phyloP scores from a whole-genome alignment of 2,329 filamentous ascomycete genomes.

The Claviceps quebecensis region DNA sequence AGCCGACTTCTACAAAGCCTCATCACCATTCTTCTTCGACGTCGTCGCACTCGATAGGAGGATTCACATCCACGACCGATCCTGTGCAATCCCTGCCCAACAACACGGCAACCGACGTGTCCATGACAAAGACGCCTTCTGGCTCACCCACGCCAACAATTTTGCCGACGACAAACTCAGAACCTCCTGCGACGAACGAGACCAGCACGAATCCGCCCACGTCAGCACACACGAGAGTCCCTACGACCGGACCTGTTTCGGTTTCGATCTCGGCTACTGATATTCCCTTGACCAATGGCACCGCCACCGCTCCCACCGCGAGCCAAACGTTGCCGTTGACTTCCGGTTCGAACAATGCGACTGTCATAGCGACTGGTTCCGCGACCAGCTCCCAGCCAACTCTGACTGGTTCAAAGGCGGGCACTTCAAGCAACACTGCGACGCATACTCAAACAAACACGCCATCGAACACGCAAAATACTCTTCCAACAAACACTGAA shows the following conservation, averaged over 20 bases:
- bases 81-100: neutral
- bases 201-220: slow-evolving; percentile 1
- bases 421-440: slow-evolving; percentile 7
- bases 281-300: slow-evolving; percentile 4
- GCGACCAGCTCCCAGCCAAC: neutral
- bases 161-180: neutral
- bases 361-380: neutral
- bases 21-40: neutral
- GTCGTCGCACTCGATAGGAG: neutral
- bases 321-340: slow-evolving; percentile 2
- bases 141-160: neutral
- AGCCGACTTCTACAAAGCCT: neutral
- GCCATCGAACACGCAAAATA: neutral
- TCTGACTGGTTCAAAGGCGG: slow-evolving; percentile 5
- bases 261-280: slow-evolving; percentile 1
- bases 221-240: neutral
- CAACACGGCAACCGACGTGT: slow-evolving; percentile 6
- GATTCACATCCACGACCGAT: neutral
- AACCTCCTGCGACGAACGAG: slow-evolving; percentile 5
- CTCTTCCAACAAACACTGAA: slow-evolving; percentile 7
- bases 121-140: slow-evolving; percentile 5
- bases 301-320: neutral
- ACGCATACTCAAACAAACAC: too few relatives aligned
- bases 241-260: neutral
- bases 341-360: slow-evolving; percentile 6